Evolutionary conservation across 371 early-diverging fungal genomes (phyloP).

Genomic region (Mortierella sp.): DNA sequence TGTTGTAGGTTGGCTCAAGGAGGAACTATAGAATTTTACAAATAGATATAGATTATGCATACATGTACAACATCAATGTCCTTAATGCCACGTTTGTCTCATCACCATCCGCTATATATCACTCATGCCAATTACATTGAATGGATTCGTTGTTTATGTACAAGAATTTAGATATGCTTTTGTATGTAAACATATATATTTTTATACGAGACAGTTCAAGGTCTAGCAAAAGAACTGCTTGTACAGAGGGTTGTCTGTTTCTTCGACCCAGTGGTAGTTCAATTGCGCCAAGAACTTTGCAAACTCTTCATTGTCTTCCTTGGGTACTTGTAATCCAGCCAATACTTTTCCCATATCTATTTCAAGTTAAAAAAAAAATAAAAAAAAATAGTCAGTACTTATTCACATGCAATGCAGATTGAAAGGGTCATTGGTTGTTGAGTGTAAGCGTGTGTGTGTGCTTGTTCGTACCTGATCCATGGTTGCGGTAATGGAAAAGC

Average conservation of each 20-base stretch:
- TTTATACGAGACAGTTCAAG: too few species aligned
- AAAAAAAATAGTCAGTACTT: constrained; percentile 1
- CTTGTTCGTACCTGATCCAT: constrained; percentile 85
- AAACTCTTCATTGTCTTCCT: constrained; percentile 70
- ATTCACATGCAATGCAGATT: background rate
- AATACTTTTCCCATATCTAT: constrained; percentile 93
- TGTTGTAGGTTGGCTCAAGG: constrained; percentile 50
- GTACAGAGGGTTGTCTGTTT: constrained; percentile 90
- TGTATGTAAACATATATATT: too few species aligned
- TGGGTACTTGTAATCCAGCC: constrained; percentile 93
- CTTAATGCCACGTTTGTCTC: too few species aligned
- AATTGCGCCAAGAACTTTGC: constrained; percentile 77
- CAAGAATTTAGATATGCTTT: too few species aligned
- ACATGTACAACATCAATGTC: background rate
- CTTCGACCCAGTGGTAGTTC: constrained; percentile 89
- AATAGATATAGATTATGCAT: background rate
- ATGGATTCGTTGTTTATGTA: too few species aligned
- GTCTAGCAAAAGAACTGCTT: constrained; percentile 75
- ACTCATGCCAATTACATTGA: too few species aligned
- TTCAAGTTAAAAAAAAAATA: background rate
- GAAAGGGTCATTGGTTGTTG: too few species aligned
- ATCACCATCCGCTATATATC: too few species aligned
- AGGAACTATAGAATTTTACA: constrained; percentile 25
- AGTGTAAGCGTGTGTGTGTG: too few species aligned
- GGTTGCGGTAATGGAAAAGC: constrained; percentile 96